A percentile compares a stretch with the other conserved stretches of the same genome.
phyloP scores from a whole-genome alignment of 768 basidiomycete genomes.

The Gelatoporia subvermispora region DNA sequence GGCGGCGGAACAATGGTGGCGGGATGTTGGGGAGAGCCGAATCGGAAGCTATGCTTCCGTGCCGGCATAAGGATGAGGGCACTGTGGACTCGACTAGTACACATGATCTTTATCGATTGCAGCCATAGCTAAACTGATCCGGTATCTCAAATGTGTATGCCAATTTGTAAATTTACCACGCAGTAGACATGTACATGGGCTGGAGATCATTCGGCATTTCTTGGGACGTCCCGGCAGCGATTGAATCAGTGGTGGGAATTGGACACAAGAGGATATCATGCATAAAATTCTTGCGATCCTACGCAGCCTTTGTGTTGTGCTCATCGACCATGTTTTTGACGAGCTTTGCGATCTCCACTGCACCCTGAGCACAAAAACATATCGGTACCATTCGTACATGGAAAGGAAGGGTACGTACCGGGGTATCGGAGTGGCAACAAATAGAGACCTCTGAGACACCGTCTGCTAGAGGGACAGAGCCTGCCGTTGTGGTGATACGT shows the following conservation, averaged over 20 bases:
- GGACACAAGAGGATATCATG: too few species aligned
- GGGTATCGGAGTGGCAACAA: slow-evolving; percentile 63
- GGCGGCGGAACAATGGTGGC: slow-evolving; percentile 49
- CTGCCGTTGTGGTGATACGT: slow-evolving; percentile 44
- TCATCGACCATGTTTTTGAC: slow-evolving; percentile 55
- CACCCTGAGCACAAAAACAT: slow-evolving; percentile 33
- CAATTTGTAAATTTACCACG: neutral
- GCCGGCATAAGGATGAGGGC: too few species aligned
- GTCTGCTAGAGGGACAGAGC: slow-evolving; percentile 38
- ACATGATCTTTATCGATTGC: too few species aligned
- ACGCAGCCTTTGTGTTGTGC: slow-evolving; percentile 31
- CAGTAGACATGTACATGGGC: neutral
- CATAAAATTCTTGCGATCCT: too few species aligned
- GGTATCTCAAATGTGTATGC: too few species aligned
- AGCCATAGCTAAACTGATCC: too few species aligned
- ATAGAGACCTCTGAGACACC: slow-evolving; percentile 51
- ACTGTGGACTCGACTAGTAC: too few species aligned
- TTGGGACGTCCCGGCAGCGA: neutral
- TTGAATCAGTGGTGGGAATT: too few species aligned
- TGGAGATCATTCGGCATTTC: neutral
- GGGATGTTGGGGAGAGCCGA: slow-evolving; percentile 21
- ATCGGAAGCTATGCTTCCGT: too few species aligned
- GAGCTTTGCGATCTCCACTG: slow-evolving; percentile 44
- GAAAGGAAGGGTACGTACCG: slow-evolving; percentile 28
- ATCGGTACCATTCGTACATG: neutral